Evolutionary conservation across 2,329 filamentous ascomycete species (phyloP), one percentile per base, ranked within the genome.

Genomic region (Neonectria neomacrospora): DNA sequence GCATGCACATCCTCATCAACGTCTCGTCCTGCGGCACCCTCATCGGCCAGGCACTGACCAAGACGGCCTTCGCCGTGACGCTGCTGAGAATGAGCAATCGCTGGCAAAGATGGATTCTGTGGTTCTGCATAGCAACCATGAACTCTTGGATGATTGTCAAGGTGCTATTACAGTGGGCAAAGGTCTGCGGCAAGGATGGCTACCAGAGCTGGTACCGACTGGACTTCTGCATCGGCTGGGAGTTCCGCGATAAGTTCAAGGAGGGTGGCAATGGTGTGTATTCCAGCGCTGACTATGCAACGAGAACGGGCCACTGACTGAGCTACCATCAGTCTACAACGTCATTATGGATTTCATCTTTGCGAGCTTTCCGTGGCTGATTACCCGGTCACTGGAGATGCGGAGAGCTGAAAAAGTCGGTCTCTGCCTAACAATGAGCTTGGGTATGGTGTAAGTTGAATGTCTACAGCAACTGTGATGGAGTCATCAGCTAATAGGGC

Each of bases 261-360:
- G 80, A 82, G 57, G 82, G 80, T 9, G 83, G 83, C 34, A 85
- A 85, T 64, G 77, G 82, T 84, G 62, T 72, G 82, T 66, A n/a
- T n/a, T 14, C 2, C n/a, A 22, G n/a, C 18, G n/a, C n/a, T 10
- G 18, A 12, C 14, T 16, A 1, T 2, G 3, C 5, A 4, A 32
- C 8, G 5, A 2, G 32, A 2, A 37, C n/a, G 34, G 3, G 2
- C 39, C 52, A 67, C 54, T 58, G 5, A 68, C 32, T 11, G 14
- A 44, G 2, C 3, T 16, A 3, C 39, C 11, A 6, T 1, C 63
- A 85, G 82, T 83, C 5, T 85, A 84, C 71, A 85, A 85, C 69
- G 82, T 85, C 58, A 75, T 85, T 28, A 85, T 85, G 81, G 84
- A 86, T 62, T 84, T 86, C 42, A 66, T 83, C 0, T 81, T 86